phyloP scores from a whole-genome alignment of 2,329 filamentous ascomycete genomes.

The Aureobasidium sp. region DNA sequence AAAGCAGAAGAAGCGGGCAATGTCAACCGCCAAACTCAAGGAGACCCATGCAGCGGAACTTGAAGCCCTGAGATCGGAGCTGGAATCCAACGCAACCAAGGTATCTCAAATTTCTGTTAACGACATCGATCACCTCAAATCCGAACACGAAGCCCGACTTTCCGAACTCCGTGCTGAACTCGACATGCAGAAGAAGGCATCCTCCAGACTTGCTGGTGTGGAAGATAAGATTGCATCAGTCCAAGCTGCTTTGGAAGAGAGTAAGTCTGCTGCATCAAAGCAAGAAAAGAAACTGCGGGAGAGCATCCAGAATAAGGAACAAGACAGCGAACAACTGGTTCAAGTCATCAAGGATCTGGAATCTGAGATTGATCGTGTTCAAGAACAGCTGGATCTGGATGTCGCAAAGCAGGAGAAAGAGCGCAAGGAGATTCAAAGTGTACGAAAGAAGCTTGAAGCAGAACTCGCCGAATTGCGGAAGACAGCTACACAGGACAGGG shows the following conservation, averaged over 20 bases:
- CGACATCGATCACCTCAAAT: conserved; percentile 18
- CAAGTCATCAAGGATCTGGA: conserved; percentile 28
- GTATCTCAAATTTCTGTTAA: conserved; percentile 13
- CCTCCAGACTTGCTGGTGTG: conserved; percentile 24
- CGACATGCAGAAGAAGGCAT: conserved; percentile 23
- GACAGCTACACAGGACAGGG: conserved; percentile 8
- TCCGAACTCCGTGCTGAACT: conserved; percentile 23
- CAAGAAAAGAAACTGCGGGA: conserved; percentile 27
- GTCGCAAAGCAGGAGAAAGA: conserved; percentile 14
- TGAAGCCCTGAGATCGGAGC: conserved; percentile 21
- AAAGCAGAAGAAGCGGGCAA: not conserved
- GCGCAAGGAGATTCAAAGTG: conserved; percentile 15
- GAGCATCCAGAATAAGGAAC: conserved; percentile 25
- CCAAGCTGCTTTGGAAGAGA: conserved; percentile 26
- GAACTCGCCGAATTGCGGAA: conserved; percentile 4
- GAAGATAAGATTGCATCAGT: conserved; percentile 29
- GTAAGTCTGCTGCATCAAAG: conserved; percentile 22
- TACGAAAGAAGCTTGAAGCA: conserved; percentile 9
- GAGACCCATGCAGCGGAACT: conserved; percentile 22
- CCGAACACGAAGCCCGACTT: conserved; percentile 22
- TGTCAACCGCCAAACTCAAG: conserved; percentile 16
- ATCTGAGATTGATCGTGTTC: conserved; percentile 30
- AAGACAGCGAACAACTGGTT: conserved; percentile 26
- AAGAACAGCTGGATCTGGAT: conserved; percentile 21
- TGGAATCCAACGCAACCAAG: conserved; percentile 19